Base-by-base conservation (phyloP, 345 rosid species). In the Orychophragmus violaceus region DNA sequence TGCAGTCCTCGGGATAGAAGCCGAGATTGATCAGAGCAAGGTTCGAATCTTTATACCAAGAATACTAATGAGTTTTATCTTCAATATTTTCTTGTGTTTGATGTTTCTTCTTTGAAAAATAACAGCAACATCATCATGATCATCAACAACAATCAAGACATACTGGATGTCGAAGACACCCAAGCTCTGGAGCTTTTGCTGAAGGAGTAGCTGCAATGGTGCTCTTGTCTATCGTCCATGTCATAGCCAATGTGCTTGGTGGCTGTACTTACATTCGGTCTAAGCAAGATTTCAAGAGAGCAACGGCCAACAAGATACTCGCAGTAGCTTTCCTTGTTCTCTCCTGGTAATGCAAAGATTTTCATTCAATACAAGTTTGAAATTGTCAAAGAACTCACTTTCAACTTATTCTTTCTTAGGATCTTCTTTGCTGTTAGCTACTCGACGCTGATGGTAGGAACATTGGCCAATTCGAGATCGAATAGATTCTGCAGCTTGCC, bases 161-260 rank as follows among this genome's bases (percentile, higher is more conserved):
- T 64, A 74, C 79, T 22, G 84, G 83, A 75, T 93, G 97, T 36
- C 73, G 79, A 79, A 83, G 85, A 78, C 81, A 75, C 16, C 91
- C 91, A 3, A 92, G 95, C 55, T 13, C 64, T 7, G 52, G 81
- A 55, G 98, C 98, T 11, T 92, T 80, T 87, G 76, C 80, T 51
- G 83, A 89, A 2, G 98, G 93, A 5, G 3, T 87, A 68, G 87
- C 96, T 3, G 95, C 96, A 33, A 70, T 84, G 28, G 35, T 89
- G 9, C 77, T 92, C 42, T 53, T 89, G 24, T 62, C n/a, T 30
- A 69, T 87, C 12, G 89, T 93, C 39, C 98, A 92, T 73, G 66
- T 64, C 6, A 44, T 77, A 25, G 93, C 81, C 4, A 87, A 82
- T 71, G 63, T 85, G 30, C 77, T 84, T 42, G 95, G 93, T 27